Evolutionary conservation across 306 rosid species (phyloP), one percentile per base, ranked within the genome.

Genomic region (Prunus mira): DNA sequence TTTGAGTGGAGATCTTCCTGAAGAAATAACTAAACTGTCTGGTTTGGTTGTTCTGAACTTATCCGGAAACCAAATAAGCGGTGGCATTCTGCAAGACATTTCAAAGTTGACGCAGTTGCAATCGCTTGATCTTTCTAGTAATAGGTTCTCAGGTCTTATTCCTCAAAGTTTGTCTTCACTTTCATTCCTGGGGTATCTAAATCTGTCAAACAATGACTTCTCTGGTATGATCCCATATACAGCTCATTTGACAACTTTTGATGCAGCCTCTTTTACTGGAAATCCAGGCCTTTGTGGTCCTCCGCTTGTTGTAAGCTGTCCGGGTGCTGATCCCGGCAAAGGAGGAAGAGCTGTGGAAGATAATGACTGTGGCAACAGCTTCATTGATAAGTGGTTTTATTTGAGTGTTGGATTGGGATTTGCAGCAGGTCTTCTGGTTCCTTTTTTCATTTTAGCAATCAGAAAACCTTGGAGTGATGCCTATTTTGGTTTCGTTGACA

Each of bases 391-490:
- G 3, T 80, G 84, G 86, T 86, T 88, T 80, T 84, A 82, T 80
- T 46, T 82, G 72, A 80, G 87, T 57, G 78, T 80, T 80, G 92
- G 88, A 55, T 67, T 86, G 82, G 92, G 88, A 41, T 80, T 82
- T 78, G 84, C 86, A 58, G 73, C 77, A 22, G 86, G 84, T 8
- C 14, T 78, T 47, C 51, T 84, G 3, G 81, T 82, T 72, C 87
- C 89, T 58, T 84, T 18, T 65, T 10, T 86, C 65, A 58, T 86
- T 76, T 69, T 88, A 20, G 49, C 71, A 45, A 41, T 68, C 6
- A 86, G 72, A 74, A 75, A 43, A 45, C 73, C 89, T 3, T 82
- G 88, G 88, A 38, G 85, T 38, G 76, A 57, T 60, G 81, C 80
- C 11, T 86, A 72, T 45, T 88, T 84, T 68, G 30, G 19, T 19